Conservation (phyloP, 2,329 filamentous ascomycete genomes). For the Epicoccum sorghinum region DNA sequence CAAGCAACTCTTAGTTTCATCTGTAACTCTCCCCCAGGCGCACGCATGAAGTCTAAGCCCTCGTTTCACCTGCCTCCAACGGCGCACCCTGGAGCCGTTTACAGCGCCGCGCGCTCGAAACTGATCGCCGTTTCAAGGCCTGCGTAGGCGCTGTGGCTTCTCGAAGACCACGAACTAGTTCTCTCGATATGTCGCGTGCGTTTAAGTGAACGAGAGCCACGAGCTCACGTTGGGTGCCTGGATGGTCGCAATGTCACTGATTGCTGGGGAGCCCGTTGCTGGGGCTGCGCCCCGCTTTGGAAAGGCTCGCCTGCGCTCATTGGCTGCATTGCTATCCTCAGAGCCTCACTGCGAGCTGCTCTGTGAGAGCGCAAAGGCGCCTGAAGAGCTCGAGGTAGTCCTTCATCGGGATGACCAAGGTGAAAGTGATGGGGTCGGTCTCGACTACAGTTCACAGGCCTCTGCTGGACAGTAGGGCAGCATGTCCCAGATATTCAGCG, state of each 20-base stretch:
- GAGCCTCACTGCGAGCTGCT: too few species aligned
- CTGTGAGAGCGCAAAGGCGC: too few species aligned
- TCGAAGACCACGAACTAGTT: background rate
- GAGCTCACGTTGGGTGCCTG: background rate
- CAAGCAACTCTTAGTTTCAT: background rate
- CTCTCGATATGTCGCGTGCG: background rate
- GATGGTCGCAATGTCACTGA: background rate
- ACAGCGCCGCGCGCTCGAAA: slow-evolving; percentile 1
- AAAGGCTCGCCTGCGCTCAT: background rate
- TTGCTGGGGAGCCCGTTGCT: slow-evolving; percentile 13
- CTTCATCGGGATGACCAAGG: too few species aligned
- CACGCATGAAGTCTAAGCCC: slow-evolving; percentile 6
- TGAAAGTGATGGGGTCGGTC: too few species aligned
- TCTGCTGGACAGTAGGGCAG: too few species aligned
- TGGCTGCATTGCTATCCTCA: background rate
- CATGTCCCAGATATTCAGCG: too few species aligned
- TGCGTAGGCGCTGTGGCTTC: slow-evolving; percentile 3
- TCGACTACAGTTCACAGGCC: too few species aligned
- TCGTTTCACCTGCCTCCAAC: slow-evolving; percentile 19
- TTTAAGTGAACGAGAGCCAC: background rate
- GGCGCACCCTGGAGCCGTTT: slow-evolving; percentile 9
- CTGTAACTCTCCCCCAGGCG: background rate
- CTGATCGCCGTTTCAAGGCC: slow-evolving; percentile 9
- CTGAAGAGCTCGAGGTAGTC: too few species aligned
- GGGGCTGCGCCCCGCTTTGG: slow-evolving; percentile 21